A percentile compares a stretch with the other conserved stretches of the same genome.
Conservation (phyloP, 331 rosid species). For the Telfairia occidentalis region DNA sequence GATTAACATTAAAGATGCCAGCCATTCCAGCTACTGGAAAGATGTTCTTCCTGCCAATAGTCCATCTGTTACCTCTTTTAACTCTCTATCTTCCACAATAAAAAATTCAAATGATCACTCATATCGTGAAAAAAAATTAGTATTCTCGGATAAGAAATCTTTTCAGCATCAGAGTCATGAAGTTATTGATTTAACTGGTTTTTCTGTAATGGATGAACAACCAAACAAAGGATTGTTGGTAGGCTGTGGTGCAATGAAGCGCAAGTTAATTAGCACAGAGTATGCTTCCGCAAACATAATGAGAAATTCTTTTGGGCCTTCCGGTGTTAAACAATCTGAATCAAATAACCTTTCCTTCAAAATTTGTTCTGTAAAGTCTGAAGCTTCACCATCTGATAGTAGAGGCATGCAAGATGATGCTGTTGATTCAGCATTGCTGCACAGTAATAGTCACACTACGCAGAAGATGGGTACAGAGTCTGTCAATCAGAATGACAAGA, state of each 20-base stretch:
- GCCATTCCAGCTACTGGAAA: slow-evolving; percentile 25
- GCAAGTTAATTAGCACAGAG: slow-evolving; percentile 36
- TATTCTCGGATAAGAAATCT: slow-evolving; percentile 27
- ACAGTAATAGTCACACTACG: slow-evolving; percentile 23
- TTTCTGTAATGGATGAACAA: slow-evolving; percentile 28
- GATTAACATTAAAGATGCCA: slow-evolving; percentile 23
- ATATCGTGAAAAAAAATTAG: slow-evolving; percentile 19
- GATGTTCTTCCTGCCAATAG: slow-evolving; percentile 74
- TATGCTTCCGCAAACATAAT: slow-evolving; percentile 24
- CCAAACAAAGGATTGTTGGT: slow-evolving; percentile 18
- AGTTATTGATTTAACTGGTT: slow-evolving; percentile 27
- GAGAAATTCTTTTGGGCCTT: slow-evolving; percentile 28
- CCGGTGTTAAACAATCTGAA: slow-evolving; percentile 22
- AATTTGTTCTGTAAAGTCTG: slow-evolving; percentile 21
- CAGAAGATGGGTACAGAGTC: slow-evolving; percentile 24
- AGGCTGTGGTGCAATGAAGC: slow-evolving; percentile 53
- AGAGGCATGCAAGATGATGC: slow-evolving; percentile 30
- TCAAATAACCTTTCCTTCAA: slow-evolving; percentile 12
- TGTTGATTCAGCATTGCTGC: slow-evolving; percentile 22
- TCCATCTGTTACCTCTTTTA: slow-evolving; percentile 47
- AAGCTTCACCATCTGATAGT: slow-evolving; percentile 21
- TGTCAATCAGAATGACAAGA: slow-evolving; percentile 19
- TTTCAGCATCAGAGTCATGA: slow-evolving; percentile 25
- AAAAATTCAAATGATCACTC: slow-evolving; percentile 24
- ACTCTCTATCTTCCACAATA: slow-evolving; percentile 25